A percentile compares a stretch with the other conserved stretches of the same genome.
Evolutionary conservation across 129 eudicot genomes (phyloP).

Genomic region (Glebionis coronaria): DNA sequence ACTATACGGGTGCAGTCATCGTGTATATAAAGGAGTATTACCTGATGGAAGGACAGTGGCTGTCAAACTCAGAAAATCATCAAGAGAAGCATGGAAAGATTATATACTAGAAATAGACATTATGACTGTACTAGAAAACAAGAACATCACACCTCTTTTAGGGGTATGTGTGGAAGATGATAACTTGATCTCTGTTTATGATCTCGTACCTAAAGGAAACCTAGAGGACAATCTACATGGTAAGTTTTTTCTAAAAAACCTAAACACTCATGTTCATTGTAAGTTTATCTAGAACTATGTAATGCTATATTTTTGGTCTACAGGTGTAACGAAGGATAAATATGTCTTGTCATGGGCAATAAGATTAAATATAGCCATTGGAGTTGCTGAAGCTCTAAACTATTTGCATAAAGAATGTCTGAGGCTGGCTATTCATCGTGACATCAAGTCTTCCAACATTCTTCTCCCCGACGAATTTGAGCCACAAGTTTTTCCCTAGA

Average conservation of each 20-base stretch:
- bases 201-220: conserved; percentile 67
- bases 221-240: conserved; percentile 81
- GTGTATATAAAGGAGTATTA: conserved; percentile 81
- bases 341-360: conserved; percentile 61
- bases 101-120: conserved; percentile 74
- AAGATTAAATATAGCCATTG: conserved; percentile 64
- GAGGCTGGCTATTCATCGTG: conserved; percentile 78
- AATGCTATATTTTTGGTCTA: conserved; percentile 3
- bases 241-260: conserved; percentile 9
- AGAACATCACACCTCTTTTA: conserved; percentile 66
- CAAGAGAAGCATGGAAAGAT: conserved; percentile 85
- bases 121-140: conserved; percentile 74
- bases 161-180: conserved; percentile 78
- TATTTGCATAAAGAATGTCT: conserved; percentile 71
- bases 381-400: conserved; percentile 80
- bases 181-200: conserved; percentile 74
- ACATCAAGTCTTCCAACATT: conserved; percentile 88
- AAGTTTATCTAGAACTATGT: conserved; percentile 6
- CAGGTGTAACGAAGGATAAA: conserved; percentile 46
- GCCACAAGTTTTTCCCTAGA: conserved; percentile 54
- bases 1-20: conserved; percentile 77
- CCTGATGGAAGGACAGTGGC: conserved; percentile 79
- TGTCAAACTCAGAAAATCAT: conserved; percentile 64
- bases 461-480: conserved; percentile 72
- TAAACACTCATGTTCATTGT: background rate